A percentile compares a stretch with the other conserved stretches of the same genome.
These are phyloP conservation scores for Globisporangium emineosum DNA, from an alignment of 352 stramenopile species.

Conservation along the genomic window DNA sequence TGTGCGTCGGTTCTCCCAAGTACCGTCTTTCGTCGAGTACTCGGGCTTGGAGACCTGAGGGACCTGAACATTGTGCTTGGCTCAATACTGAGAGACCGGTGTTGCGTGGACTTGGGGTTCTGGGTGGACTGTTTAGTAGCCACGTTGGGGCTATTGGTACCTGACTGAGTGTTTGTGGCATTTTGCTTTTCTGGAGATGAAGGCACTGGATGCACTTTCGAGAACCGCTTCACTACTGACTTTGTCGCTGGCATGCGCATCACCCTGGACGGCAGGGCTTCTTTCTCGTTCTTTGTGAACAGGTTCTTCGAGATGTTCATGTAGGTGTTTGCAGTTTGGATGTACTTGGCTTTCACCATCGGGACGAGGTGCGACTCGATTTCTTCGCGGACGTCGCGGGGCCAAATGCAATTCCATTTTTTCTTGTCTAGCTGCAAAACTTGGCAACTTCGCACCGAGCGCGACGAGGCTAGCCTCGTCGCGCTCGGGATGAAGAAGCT, in stretches of 20 bases:
- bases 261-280: constrained; percentile 9
- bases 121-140: background rate
- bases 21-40: background rate
- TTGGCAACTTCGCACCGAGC: constrained; percentile 57
- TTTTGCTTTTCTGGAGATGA: background rate
- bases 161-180: background rate
- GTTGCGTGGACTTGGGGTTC: background rate
- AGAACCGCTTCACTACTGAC: background rate
- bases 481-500: constrained; percentile 54
- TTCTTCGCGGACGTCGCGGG: constrained; percentile 24
- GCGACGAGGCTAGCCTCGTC: constrained; percentile 38
- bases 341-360: constrained; percentile 38
- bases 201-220: background rate
- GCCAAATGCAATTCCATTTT: constrained; percentile 55
- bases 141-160: background rate
- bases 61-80: background rate
- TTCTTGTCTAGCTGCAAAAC: constrained; percentile 52
- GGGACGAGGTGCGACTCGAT: constrained; percentile 42
- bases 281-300: constrained; percentile 47
- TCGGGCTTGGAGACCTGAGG: background rate
- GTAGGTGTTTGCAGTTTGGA: constrained; percentile 27
- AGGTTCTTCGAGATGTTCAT: constrained; percentile 71
- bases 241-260: constrained; percentile 3
- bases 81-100: constrained; percentile 1
- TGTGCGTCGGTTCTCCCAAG: background rate